These are phyloP conservation scores for Tylopilus sp. DNA, from an alignment of 1,284 basidiomycete species.

Conservation along the genomic window DNA sequence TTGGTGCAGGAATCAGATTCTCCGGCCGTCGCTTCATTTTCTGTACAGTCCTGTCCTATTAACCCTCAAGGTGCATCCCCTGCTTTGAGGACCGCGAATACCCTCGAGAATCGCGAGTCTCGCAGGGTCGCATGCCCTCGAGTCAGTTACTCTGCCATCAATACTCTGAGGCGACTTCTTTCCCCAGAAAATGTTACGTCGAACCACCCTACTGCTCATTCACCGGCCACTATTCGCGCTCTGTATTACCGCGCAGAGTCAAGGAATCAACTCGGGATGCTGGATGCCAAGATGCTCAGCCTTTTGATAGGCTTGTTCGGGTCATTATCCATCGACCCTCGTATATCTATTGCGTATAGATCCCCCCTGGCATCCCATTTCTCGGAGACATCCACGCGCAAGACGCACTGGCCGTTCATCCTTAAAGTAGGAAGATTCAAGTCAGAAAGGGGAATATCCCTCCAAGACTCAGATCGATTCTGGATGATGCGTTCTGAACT, in stretches of 20 bases:
- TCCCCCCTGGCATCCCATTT: constrained; percentile 28
- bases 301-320: constrained; percentile 43
- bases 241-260: constrained; percentile 35
- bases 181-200: constrained; percentile 24
- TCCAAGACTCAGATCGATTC: constrained; percentile 37
- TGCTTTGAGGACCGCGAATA: not conserved
- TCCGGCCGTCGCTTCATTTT: not conserved
- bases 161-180: constrained; percentile 29
- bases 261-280: constrained; percentile 22
- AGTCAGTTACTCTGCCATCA: constrained; percentile 17
- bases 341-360: constrained; percentile 17
- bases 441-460: constrained; percentile 15
- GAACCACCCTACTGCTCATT: constrained; percentile 20
- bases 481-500: constrained; percentile 42
- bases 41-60: not conserved
- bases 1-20: not conserved
- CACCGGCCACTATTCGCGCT: constrained; percentile 33
- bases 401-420: constrained; percentile 38
- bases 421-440: constrained; percentile 34
- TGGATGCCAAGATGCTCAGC: constrained; percentile 34
- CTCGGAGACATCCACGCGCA: constrained; percentile 2
- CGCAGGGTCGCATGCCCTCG: not conserved
- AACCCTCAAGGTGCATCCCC: not conserved
- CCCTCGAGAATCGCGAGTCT: not conserved
- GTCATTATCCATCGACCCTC: constrained; percentile 37